Evolutionary conservation across 768 basidiomycete genomes (phyloP).

Genomic region (Royoungia palumana): DNA sequence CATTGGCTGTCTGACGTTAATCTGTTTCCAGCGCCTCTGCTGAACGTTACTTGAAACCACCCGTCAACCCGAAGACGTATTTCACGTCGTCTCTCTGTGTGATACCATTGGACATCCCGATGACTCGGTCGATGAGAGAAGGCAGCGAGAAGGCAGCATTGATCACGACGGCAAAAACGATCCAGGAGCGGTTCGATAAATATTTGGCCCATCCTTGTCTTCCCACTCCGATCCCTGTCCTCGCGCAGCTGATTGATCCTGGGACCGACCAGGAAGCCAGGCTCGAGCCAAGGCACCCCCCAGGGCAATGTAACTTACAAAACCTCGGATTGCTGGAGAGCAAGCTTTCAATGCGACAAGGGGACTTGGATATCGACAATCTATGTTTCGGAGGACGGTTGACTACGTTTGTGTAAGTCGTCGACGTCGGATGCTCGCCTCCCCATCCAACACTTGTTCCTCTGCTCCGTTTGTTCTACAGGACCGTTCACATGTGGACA

Average conservation of each 20-base stretch:
- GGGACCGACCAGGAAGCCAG: not conserved
- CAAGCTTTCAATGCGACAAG: conserved; percentile 4
- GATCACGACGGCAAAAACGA: conserved; percentile 7
- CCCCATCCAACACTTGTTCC: no score
- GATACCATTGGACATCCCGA: no score
- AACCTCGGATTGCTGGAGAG: conserved; percentile 14
- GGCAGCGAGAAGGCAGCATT: conserved; percentile 7
- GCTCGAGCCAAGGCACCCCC: not conserved
- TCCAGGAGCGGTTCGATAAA: conserved; percentile 14
- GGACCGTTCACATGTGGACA: no score
- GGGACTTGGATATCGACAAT: not conserved
- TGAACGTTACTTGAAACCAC: no score
- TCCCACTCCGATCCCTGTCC: conserved; percentile 4
- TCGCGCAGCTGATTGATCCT: not conserved
- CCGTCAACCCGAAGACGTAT: conserved; percentile 11
- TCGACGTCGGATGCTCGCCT: not conserved
- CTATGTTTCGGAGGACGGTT: conserved; percentile 8
- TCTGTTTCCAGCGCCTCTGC: conserved; percentile 1
- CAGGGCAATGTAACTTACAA: conserved; percentile 11
- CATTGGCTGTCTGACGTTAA: conserved; percentile 15
- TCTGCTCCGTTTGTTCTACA: no score
- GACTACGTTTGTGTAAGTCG: conserved; percentile 11
- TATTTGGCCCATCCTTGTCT: conserved; percentile 15
- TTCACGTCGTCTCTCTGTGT: no score
- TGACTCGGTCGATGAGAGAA: not conserved